These are phyloP conservation scores for Ogataea paraovalis DNA, from an alignment of 805 yeast species.

Conservation along the genomic window DNA sequence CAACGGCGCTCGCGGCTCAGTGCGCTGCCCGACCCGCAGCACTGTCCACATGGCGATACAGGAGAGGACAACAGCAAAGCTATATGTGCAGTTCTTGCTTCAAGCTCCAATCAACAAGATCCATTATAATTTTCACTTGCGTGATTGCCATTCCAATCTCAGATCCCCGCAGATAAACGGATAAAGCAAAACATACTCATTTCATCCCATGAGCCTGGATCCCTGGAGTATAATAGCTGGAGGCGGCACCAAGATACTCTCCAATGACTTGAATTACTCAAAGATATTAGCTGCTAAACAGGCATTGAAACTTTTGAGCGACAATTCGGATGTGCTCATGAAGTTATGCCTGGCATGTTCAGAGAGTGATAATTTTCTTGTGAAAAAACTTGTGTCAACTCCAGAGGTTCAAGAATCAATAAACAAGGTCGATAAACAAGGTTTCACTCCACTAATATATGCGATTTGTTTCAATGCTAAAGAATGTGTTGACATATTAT, in stretches of 20 bases:
- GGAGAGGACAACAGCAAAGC: too few relatives aligned
- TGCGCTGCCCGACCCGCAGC: too few relatives aligned
- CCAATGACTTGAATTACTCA: conserved; percentile 28
- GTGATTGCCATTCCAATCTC: neutral
- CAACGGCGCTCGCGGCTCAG: too few relatives aligned
- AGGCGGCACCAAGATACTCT: conserved; percentile 14
- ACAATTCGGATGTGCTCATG: conserved; percentile 29
- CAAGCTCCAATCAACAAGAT: too few relatives aligned
- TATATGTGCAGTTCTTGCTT: too few relatives aligned
- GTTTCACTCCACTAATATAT: conserved; percentile 46
- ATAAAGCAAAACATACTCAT: neutral
- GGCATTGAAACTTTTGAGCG: conserved; percentile 28
- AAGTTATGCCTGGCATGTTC: conserved; percentile 37
- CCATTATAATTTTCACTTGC: too few relatives aligned
- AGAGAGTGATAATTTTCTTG: conserved; percentile 31
- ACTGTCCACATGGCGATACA: too few relatives aligned
- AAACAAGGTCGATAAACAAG: conserved; percentile 34
- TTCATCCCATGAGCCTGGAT: conserved; percentile 18
- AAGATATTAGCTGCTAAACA: conserved; percentile 35
- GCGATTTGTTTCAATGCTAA: conserved; percentile 52
- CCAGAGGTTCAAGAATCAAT: conserved; percentile 17
- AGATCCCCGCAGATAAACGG: neutral
- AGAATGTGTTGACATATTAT: conserved; percentile 45
- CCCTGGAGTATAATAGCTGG: conserved; percentile 31
- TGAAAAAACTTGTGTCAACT: conserved; percentile 26